These are phyloP conservation scores for Xenoacremonium recifei DNA, from an alignment of 2,329 filamentous ascomycete species.

Conservation along the genomic window DNA sequence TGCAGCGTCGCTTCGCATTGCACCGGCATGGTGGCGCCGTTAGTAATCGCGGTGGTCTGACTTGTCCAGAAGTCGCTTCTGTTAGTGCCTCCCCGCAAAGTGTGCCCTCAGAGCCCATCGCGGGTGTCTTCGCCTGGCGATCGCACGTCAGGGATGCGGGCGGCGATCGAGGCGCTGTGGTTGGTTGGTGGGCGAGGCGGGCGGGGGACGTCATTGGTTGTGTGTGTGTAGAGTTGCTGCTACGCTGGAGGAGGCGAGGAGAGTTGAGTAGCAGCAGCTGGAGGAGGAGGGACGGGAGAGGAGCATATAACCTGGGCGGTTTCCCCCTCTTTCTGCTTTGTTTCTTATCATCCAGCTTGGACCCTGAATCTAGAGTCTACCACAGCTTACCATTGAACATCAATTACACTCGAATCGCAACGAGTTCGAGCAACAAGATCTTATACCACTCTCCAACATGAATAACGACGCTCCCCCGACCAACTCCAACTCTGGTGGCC, in stretches of 20 bases:
- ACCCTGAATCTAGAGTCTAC: no score
- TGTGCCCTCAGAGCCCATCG: no score
- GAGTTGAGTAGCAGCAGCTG: background rate
- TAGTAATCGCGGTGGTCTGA: background rate
- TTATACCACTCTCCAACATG: constrained; percentile 23
- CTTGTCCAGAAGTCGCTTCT: background rate
- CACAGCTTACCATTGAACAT: no score
- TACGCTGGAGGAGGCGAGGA: background rate
- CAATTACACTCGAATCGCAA: no score
- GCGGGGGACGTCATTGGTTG: constrained; percentile 1
- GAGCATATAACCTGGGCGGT: constrained; percentile 11
- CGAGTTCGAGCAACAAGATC: no score
- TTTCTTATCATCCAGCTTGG: background rate
- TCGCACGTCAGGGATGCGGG: background rate
- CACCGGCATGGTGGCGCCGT: background rate
- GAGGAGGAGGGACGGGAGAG: background rate
- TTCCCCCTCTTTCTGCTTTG: constrained; percentile 6
- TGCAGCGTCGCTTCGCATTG: no score
- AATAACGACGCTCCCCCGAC: constrained; percentile 26
- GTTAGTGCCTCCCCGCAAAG: background rate
- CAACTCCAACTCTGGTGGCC: constrained; percentile 17
- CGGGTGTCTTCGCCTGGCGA: background rate
- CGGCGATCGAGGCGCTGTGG: background rate
- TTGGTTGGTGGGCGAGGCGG: background rate
- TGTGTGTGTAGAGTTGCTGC: background rate